phyloP scores from a whole-genome alignment of 1,284 basidiomycete genomes.

The Mycena citricolor region DNA sequence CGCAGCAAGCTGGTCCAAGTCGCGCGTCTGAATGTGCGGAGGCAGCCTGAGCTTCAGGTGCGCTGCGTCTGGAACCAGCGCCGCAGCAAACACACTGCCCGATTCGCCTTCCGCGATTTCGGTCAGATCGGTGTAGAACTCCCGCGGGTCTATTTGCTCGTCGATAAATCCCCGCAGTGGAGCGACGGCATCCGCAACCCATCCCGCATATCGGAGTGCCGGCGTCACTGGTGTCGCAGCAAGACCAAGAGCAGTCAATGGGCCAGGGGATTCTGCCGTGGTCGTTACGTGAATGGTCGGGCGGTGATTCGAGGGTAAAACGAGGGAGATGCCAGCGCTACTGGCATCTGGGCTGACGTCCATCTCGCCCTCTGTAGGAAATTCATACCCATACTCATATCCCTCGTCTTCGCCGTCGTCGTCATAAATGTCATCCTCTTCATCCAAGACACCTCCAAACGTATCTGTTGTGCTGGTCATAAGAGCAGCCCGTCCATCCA shows the following conservation, averaged over 20 bases:
- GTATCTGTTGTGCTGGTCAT: constrained; percentile 37
- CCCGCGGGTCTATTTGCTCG: constrained; percentile 55
- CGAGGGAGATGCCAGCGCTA: constrained; percentile 7
- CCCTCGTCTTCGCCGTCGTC: constrained; percentile 30
- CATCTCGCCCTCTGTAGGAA: constrained; percentile 4
- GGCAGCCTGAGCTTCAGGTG: constrained; percentile 38
- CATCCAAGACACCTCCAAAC: constrained; percentile 36
- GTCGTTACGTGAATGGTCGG: constrained; percentile 16
- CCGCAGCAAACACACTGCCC: constrained; percentile 69
- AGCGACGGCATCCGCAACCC: constrained; percentile 57
- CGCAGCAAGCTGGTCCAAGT: constrained; percentile 33
- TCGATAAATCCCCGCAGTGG: constrained; percentile 67
- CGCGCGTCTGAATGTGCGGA: constrained; percentile 35
- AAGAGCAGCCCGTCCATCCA: constrained; percentile 28
- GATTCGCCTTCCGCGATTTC: constrained; percentile 81
- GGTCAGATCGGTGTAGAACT: constrained; percentile 60
- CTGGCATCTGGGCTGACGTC: constrained; percentile 27
- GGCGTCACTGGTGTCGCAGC: constrained; percentile 39
- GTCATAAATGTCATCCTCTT: constrained; percentile 14
- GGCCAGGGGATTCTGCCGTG: constrained; percentile 18
- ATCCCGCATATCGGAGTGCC: constrained; percentile 47
- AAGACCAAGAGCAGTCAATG: constrained; percentile 24
- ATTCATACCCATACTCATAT: constrained; percentile 20
- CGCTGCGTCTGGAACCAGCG: constrained; percentile 37
- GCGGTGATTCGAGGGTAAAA: neutral